Percentiles rank a stretch among this genome's conserved stretches.
phyloP scores from a whole-genome alignment of 805 yeast species.

The Cyberlindnera samutprakarnensis region DNA sequence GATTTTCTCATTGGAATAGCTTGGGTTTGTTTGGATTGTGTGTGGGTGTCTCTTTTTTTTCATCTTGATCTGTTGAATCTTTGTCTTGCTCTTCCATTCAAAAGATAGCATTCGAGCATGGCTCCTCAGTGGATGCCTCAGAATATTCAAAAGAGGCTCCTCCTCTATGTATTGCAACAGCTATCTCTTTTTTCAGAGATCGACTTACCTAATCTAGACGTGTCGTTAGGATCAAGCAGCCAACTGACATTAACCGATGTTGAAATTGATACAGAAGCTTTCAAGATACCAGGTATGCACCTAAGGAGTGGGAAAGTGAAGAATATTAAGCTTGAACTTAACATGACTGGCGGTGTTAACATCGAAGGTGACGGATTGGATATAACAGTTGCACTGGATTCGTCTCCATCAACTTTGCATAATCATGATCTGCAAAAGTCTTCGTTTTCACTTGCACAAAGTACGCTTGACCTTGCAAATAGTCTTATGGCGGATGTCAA shows the following conservation, averaged over 20 bases:
- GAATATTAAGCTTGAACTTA: slow-evolving; percentile 48
- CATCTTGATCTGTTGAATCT: no score
- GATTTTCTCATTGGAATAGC: no score
- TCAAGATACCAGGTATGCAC: slow-evolving; percentile 56
- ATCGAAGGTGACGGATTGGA: slow-evolving; percentile 51
- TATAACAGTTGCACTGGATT: slow-evolving; percentile 33
- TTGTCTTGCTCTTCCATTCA: no score
- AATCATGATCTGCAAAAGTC: slow-evolving; percentile 16
- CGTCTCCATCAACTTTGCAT: slow-evolving; percentile 4
- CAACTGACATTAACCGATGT: slow-evolving; percentile 51
- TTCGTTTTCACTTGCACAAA: slow-evolving; percentile 54
- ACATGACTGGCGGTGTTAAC: slow-evolving; percentile 64
- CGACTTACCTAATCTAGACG: slow-evolving; percentile 75
- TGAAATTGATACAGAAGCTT: slow-evolving; percentile 62
- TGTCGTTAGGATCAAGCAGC: slow-evolving; percentile 56
- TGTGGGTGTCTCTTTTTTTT: no score
- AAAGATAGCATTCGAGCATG: no score
- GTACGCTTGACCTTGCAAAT: slow-evolving; percentile 68
- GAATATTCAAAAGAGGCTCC: slow-evolving; percentile 73
- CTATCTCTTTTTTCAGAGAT: slow-evolving; percentile 75
- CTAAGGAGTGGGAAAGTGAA: slow-evolving; percentile 56
- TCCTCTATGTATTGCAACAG: slow-evolving; percentile 74
- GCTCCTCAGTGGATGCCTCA: slow-evolving; percentile 65
- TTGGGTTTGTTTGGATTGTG: no score
- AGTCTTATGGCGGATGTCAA: slow-evolving; percentile 27